Evolutionary conservation across 345 rosid genomes (phyloP).

Genomic region (Populus pruinosa): DNA sequence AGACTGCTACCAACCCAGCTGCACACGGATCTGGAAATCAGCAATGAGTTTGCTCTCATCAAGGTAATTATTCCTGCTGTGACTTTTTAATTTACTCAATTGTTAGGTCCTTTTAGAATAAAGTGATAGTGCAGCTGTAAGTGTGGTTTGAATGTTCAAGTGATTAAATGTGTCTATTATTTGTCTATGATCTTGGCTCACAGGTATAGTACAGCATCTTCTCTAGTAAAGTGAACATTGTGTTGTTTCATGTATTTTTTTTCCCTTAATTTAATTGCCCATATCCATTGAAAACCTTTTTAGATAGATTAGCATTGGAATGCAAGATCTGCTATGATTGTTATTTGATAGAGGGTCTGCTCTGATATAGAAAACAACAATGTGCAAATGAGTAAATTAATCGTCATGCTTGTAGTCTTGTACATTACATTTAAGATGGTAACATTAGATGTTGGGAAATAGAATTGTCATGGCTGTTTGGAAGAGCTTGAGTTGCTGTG

Average conservation of each 20-base stretch:
- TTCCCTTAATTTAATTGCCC: neutral
- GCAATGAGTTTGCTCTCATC: constrained; percentile 20
- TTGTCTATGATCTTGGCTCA: neutral
- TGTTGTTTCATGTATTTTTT: neutral
- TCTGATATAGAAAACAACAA: neutral
- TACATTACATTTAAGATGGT: neutral
- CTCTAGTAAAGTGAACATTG: neutral
- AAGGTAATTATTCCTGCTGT: constrained; percentile 16
- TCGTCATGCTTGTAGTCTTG: neutral
- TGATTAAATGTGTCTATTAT: neutral
- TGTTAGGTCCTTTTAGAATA: neutral
- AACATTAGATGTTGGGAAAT: neutral
- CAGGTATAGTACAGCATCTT: neutral
- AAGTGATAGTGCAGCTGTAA: neutral
- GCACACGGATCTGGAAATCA: constrained; percentile 28
- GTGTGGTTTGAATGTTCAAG: neutral
- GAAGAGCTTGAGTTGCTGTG: neutral
- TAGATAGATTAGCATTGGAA: neutral
- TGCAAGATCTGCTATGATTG: neutral
- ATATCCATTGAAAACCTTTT: neutral
- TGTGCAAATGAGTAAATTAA: neutral
- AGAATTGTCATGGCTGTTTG: neutral
- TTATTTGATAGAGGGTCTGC: neutral
- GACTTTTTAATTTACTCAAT: neutral
- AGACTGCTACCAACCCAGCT: constrained; percentile 20